These are phyloP conservation scores for Beauveria brongniartii DNA, from an alignment of 2,329 filamentous ascomycete genomes.

Conservation along the genomic window DNA sequence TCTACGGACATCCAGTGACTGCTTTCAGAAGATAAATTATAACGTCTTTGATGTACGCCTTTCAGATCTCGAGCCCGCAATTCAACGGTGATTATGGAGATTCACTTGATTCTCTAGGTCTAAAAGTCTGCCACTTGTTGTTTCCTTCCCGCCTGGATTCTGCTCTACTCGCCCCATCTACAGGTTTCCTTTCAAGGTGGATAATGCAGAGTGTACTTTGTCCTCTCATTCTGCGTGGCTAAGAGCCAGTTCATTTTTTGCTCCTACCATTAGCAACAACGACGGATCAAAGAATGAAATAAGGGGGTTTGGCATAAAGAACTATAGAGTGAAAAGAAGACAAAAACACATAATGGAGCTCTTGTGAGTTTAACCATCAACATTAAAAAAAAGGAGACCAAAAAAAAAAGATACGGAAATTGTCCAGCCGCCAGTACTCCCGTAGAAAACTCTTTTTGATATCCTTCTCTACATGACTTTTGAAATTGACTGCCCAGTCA, in stretches of 20 bases:
- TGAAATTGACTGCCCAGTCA: slow-evolving; percentile 22
- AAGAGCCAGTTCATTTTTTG: not conserved
- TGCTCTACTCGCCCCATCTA: not conserved
- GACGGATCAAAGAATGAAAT: slow-evolving; percentile 14
- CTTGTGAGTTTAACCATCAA: slow-evolving; percentile 9
- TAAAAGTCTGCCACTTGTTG: slow-evolving; percentile 16
- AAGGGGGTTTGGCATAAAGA: slow-evolving; percentile 2
- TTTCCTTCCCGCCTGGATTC: not conserved
- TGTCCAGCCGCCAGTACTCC: slow-evolving; percentile 30
- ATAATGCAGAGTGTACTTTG: not conserved
- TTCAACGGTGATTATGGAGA: not conserved
- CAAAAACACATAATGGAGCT: slow-evolving; percentile 3
- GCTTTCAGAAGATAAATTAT: too few relatives aligned
- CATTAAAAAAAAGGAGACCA: slow-evolving; percentile 13
- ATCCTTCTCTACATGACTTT: slow-evolving; percentile 34
- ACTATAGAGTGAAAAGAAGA: slow-evolving; percentile 11
- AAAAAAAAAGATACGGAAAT: slow-evolving; percentile 8
- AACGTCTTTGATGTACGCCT: too few relatives aligned
- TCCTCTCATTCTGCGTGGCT: not conserved
- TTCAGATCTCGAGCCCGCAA: too few relatives aligned
- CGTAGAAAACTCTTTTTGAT: slow-evolving; percentile 14
- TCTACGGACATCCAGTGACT: too few relatives aligned
- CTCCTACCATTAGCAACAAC: slow-evolving; percentile 3
- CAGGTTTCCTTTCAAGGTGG: too few relatives aligned
- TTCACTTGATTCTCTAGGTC: slow-evolving; percentile 27